phyloP scores from a whole-genome alignment of 2,329 filamentous ascomycete genomes.

The Diaporthe ilicicola region DNA sequence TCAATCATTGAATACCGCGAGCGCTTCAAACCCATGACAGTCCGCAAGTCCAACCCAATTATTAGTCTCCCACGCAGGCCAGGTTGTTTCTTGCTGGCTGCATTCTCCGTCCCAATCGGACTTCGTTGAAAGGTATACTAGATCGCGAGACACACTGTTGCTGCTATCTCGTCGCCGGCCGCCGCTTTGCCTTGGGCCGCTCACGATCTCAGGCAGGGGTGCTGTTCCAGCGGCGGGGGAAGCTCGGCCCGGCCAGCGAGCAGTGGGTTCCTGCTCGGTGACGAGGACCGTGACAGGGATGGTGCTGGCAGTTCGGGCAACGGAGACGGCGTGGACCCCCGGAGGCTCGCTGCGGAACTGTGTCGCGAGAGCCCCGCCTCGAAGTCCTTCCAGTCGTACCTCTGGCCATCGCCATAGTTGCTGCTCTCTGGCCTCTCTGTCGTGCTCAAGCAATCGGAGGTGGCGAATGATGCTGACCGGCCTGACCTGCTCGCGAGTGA shows the following conservation, averaged over 20 bases:
- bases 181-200: background rate
- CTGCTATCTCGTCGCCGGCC: background rate
- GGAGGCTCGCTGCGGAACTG: conserved; percentile 23
- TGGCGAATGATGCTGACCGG: conserved; percentile 24
- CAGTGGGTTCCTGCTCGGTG: conserved; percentile 21
- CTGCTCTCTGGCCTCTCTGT: conserved; percentile 27
- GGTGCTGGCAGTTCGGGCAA: conserved; percentile 24
- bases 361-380: conserved; percentile 43
- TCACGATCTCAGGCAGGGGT: conserved; percentile 18
- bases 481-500: conserved; percentile 45
- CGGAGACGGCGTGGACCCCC: conserved; percentile 2
- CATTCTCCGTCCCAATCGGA: background rate
- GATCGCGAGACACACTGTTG: background rate
- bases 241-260: conserved; percentile 13
- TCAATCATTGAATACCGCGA: background rate
- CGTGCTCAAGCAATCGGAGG: background rate
- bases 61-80: background rate
- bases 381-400: conserved; percentile 49
- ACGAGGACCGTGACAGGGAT: conserved; percentile 23
- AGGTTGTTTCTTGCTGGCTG: background rate
- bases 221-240: conserved; percentile 24
- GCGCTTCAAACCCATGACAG: background rate
- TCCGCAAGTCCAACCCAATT: background rate
- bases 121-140: background rate
- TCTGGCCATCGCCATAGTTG: conserved; percentile 36